These are phyloP conservation scores for Lactarius deliciosus DNA, from an alignment of 768 basidiomycete genomes.

Conservation along the genomic window DNA sequence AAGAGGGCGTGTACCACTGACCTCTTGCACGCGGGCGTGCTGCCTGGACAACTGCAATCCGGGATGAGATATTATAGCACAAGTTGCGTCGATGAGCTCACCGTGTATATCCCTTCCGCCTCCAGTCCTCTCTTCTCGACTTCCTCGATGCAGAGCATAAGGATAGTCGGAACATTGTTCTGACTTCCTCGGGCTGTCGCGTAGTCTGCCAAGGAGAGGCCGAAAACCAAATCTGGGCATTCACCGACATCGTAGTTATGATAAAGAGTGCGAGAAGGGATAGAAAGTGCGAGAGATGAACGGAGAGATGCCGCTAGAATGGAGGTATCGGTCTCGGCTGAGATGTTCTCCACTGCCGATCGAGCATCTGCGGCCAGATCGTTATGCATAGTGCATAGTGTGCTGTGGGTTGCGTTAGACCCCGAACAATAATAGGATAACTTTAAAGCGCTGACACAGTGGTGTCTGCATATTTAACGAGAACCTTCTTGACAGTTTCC, in stretches of 20 bases:
- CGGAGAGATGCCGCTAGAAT: constrained; percentile 56
- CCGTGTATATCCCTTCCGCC: constrained; percentile 78
- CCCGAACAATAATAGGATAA: neutral
- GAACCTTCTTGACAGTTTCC: constrained; percentile 55
- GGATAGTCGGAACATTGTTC: constrained; percentile 73
- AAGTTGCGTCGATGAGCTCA: constrained; percentile 36
- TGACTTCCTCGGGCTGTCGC: constrained; percentile 78
- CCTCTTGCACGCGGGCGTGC: constrained; percentile 80
- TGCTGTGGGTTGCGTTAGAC: constrained; percentile 44
- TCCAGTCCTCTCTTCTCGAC: constrained; percentile 79
- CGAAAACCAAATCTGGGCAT: constrained; percentile 87
- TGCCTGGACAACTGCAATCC: constrained; percentile 69
- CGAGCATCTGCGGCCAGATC: constrained; percentile 69
- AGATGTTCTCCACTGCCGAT: constrained; percentile 61
- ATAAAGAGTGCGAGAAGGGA: constrained; percentile 74
- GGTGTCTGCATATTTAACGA: constrained; percentile 78
- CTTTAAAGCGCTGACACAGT: constrained; percentile 53
- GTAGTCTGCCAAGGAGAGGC: constrained; percentile 84
- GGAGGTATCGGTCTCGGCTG: constrained; percentile 66
- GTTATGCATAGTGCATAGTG: constrained; percentile 72
- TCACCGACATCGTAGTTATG: constrained; percentile 77
- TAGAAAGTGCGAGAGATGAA: constrained; percentile 59
- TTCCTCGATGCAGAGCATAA: constrained; percentile 77
- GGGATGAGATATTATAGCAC: constrained; percentile 10
- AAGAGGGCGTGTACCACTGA: constrained; percentile 36